phyloP scores from a whole-genome alignment of 805 yeast species.

The Barnettozyma vustinii region DNA sequence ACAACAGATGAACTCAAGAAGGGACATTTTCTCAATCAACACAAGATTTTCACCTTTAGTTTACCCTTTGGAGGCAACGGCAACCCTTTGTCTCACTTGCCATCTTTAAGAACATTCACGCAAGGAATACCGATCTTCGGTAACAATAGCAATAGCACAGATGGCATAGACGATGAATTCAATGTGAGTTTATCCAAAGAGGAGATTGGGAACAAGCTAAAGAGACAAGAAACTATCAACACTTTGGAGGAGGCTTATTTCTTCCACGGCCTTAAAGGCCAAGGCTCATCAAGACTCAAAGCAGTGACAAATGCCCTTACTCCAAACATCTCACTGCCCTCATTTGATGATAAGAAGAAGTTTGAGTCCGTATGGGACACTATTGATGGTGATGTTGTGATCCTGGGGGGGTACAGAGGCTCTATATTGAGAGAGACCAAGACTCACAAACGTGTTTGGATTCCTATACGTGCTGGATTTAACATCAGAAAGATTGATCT shows the following conservation, averaged over 20 bases:
- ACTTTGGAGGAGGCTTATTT: slow-evolving; percentile 60
- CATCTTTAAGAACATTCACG: slow-evolving; percentile 17
- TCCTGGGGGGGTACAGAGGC: slow-evolving; percentile 89
- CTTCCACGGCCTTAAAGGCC: slow-evolving; percentile 46
- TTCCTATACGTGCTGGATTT: slow-evolving; percentile 82
- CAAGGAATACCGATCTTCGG: slow-evolving; percentile 19
- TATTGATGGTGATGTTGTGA: slow-evolving; percentile 71
- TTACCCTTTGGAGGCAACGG: slow-evolving; percentile 36
- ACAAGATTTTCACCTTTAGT: slow-evolving; percentile 32
- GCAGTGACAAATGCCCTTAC: slow-evolving; percentile 65
- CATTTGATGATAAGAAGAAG: slow-evolving; percentile 19
- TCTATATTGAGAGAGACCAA: slow-evolving; percentile 61
- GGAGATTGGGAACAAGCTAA: slow-evolving; percentile 29
- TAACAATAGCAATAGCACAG: slow-evolving; percentile 10
- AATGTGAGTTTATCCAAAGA: slow-evolving; percentile 10
- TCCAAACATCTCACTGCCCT: slow-evolving; percentile 33
- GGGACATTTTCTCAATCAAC: slow-evolving; percentile 19
- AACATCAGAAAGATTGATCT: slow-evolving; percentile 66
- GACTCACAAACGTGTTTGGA: slow-evolving; percentile 72
- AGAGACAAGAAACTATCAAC: slow-evolving; percentile 51
- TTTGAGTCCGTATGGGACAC: slow-evolving; percentile 46
- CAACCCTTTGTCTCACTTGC: slow-evolving; percentile 22
- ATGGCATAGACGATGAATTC: slow-evolving; percentile 8
- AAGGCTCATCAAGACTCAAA: slow-evolving; percentile 60
- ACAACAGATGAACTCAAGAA: slow-evolving; percentile 17